A percentile compares a stretch with the other conserved stretches of the same genome.
These are phyloP conservation scores for Neurospora africana DNA, from an alignment of 495 filamentous ascomycete genomes.

Conservation along the genomic window DNA sequence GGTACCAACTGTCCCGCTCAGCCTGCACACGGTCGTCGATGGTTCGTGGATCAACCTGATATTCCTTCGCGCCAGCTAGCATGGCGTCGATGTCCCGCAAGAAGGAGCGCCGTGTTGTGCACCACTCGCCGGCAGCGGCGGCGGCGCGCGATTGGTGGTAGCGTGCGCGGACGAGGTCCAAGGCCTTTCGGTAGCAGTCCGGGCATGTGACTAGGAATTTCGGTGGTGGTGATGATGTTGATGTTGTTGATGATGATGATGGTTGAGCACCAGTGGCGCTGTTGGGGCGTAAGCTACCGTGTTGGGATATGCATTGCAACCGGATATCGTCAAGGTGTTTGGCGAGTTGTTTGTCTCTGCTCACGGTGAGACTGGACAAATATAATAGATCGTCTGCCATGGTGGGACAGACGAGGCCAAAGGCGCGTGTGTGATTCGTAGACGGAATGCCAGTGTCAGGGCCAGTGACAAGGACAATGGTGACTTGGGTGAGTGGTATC, in stretches of 20 bases:
- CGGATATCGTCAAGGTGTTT: conserved; percentile 7
- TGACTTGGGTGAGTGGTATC: not conserved
- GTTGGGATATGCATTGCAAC: conserved; percentile 15
- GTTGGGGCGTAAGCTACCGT: conserved; percentile 2
- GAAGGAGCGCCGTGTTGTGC: conserved; percentile 27
- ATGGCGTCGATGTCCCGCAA: conserved; percentile 30
- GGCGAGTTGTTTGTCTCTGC: conserved; percentile 10
- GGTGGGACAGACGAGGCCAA: not conserved
- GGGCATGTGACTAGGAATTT: conserved; percentile 23
- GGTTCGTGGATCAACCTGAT: conserved; percentile 23
- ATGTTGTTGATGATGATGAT: not conserved
- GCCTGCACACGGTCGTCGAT: conserved; percentile 32
- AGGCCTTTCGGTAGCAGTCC: conserved; percentile 27
- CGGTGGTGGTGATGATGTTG: not conserved
- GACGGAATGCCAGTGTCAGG: not conserved
- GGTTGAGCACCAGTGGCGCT: not conserved
- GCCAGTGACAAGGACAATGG: not conserved
- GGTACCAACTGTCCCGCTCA: conserved; percentile 35
- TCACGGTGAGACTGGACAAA: conserved; percentile 9
- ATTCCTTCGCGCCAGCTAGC: conserved; percentile 26
- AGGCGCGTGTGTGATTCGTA: not conserved
- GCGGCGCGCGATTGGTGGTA: conserved; percentile 18
- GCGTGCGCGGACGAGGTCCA: conserved; percentile 26
- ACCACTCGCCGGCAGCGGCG: conserved; percentile 28
- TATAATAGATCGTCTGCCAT: not conserved